phyloP scores from a whole-genome alignment of 2,329 filamentous ascomycete species.

The Fusarium clavum region DNA sequence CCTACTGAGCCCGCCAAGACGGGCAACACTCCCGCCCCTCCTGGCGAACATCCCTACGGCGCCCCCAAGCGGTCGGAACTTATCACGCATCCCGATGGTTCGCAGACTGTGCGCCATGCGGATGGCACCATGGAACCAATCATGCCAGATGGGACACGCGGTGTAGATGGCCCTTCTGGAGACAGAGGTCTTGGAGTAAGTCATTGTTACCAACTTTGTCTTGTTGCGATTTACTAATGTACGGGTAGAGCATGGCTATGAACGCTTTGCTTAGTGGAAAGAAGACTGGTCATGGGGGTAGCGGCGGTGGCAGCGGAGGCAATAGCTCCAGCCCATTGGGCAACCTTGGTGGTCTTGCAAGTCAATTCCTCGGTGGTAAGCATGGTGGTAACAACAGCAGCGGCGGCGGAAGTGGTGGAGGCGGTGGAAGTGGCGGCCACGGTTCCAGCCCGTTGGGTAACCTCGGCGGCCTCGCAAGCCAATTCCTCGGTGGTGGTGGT shows the following conservation, averaged over 20 bases:
- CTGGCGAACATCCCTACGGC: slow-evolving; percentile 71
- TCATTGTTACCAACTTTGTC: slow-evolving; percentile 37
- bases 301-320: slow-evolving; percentile 40
- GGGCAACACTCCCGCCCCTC: slow-evolving; percentile 68
- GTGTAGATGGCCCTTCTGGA: slow-evolving; percentile 63
- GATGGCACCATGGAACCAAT: slow-evolving; percentile 72
- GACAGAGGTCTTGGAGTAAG: slow-evolving; percentile 75
- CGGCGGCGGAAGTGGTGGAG: slow-evolving; percentile 29
- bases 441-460: slow-evolving; percentile 52
- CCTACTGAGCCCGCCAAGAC: slow-evolving; percentile 73
- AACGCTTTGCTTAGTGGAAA: slow-evolving; percentile 68
- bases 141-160: slow-evolving; percentile 63
- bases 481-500: slow-evolving; percentile 56
- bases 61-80: slow-evolving; percentile 64
- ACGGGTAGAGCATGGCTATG: slow-evolving; percentile 65
- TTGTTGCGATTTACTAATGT: slow-evolving; percentile 22
- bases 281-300: slow-evolving; percentile 46
- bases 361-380: slow-evolving; percentile 55
- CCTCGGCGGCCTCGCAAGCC: slow-evolving; percentile 60
- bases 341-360: slow-evolving; percentile 59
- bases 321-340: slow-evolving; percentile 53
- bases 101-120: slow-evolving; percentile 69
- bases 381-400: neutral
- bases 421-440: slow-evolving; percentile 43
- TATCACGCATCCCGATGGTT: slow-evolving; percentile 72